Base-by-base conservation (phyloP, 805 yeast genomes). In the Allodekkera sacchari region DNA sequence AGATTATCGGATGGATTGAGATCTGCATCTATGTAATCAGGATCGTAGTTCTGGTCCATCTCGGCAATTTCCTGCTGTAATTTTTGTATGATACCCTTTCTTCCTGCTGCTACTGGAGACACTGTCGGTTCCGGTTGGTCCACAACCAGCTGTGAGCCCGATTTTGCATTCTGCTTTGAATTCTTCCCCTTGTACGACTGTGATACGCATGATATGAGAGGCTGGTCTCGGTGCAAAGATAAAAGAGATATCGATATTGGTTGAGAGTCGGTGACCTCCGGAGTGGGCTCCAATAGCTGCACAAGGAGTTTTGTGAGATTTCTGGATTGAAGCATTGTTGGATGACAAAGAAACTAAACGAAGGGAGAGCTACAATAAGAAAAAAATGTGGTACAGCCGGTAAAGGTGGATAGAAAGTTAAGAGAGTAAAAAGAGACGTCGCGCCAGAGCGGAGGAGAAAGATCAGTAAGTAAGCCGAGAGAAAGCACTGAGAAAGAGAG, bases 161-260 rank as follows among this genome's bases (percentile, higher is more conserved):
- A n/a, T n/a, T n/a, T n/a, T n/a, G 17, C 31, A 20, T 28, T 25
- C 3, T 20, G 17, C 11, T 28, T 18, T 12, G n/a, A 7, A 14
- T 21, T 15, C 7, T 28, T 28, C 25, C 13, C 12, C 17, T 29
- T 22, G 14, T 29, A 34, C 5, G 28, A 18, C 25, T 34, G 31
- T 3, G 38, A 38, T 11, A 45, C 38, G 28, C 55, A 52, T 6
- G 61, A 50, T 5, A 55, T 45, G 18, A 58, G 38, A 0, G 59
- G 57, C 28, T 52, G 54, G 7, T 48, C 53, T 5, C 38, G 25
- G 4, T 38, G 26, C 3, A 40, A 25, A 1, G 64, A 51, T 4
- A 59, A 36, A 4, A 59, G 40, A 6, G 61, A 52, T 2, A 52
- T 43, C 4, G 58, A 47, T 3, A 47, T 30, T 4, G 64, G 61